Conservation (phyloP, 192 early-diverging fungal species). For the Dispira parvispora region DNA sequence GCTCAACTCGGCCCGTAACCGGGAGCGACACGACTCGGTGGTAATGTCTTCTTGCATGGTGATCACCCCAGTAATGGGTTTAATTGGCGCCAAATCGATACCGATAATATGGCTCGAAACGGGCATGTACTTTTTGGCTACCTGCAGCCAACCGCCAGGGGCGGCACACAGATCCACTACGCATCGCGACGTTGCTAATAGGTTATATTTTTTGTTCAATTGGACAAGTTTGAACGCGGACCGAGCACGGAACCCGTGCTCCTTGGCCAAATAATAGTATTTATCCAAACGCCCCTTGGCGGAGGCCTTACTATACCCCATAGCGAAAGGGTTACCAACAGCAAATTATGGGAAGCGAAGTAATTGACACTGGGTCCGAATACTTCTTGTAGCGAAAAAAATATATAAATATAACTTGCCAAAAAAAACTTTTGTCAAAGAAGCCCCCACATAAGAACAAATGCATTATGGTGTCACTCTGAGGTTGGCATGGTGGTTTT, state of each 20-base stretch:
- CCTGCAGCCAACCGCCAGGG: slow-evolving; percentile 97
- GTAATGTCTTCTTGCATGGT: slow-evolving; percentile 96
- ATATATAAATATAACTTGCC: too few species aligned
- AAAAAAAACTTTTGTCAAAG: too few species aligned
- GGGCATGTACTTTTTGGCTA: slow-evolving; percentile 98
- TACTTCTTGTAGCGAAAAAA: too few species aligned
- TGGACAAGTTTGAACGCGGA: slow-evolving; percentile 99
- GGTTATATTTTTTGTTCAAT: slow-evolving; percentile 98
- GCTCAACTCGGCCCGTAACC: slow-evolving; percentile 78
- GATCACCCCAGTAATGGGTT: slow-evolving; percentile 87
- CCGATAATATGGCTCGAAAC: slow-evolving; percentile 81
- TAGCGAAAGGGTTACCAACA: neutral
- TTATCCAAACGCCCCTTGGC: slow-evolving; percentile 95
- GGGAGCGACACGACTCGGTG: slow-evolving; percentile 77
- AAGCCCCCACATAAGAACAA: too few species aligned
- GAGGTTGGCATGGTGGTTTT: too few species aligned
- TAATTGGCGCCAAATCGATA: slow-evolving; percentile 90
- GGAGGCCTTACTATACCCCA: slow-evolving; percentile 42
- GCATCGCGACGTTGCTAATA: slow-evolving; percentile 71
- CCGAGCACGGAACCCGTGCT: slow-evolving; percentile 96
- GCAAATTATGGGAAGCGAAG: neutral
- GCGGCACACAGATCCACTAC: slow-evolving; percentile 97
- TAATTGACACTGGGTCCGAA: neutral
- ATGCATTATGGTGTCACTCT: too few species aligned
- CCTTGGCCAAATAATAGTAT: slow-evolving; percentile 99